Evolutionary conservation across 2,329 filamentous ascomycete genomes (phyloP), one percentile per base, ranked within the genome.

Genomic region (Magnaporthales sp.): DNA sequence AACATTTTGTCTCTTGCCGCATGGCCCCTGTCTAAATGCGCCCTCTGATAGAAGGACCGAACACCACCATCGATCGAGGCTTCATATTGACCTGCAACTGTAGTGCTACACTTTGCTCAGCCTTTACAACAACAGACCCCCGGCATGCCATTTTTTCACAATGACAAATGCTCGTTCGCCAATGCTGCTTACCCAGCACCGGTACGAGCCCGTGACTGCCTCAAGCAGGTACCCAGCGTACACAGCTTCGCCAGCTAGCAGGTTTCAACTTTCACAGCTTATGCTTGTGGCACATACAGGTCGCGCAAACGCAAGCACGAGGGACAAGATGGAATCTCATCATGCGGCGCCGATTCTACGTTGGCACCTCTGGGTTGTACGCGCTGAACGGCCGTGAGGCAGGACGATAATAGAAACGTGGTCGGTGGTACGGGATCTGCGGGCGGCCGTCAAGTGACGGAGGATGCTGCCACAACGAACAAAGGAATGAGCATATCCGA

Each of bases 401-500:
- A 27, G 56, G 56, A 27, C 56, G 22, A 29, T 29, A 27, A 60
- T 60, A 60, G 56, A 60, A 60, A 60, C 56, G 56, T 60, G 56
- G 56, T 29, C 56, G 56, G 56, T 60, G 56, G 24, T 27, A 60
- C 56, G 56, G 56, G 24, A 19, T 60, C 56, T 60, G 56, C 27
- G 26, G 56, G 24, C 24, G 56, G 24, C 56, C 56, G 24, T 60
- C 56, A 27, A 60, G 24, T 27, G 13, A 60, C 19, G 26, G 22
- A 15, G 32, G 56, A 27, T 60, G 24, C 26, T 26, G 24, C 56
- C 56, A 60, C 56, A 11, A 60, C 11, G 22, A 29, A 27, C 11
- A 60, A 60, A 29, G 56, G 56, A 60, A 60, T 27, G 56, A 60
- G 56, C 56, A 60, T 60, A 60, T 60, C 26, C 26, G 56, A 60